Evolutionary conservation across 306 rosid species (phyloP).

Genomic region (Lablab purpureus): DNA sequence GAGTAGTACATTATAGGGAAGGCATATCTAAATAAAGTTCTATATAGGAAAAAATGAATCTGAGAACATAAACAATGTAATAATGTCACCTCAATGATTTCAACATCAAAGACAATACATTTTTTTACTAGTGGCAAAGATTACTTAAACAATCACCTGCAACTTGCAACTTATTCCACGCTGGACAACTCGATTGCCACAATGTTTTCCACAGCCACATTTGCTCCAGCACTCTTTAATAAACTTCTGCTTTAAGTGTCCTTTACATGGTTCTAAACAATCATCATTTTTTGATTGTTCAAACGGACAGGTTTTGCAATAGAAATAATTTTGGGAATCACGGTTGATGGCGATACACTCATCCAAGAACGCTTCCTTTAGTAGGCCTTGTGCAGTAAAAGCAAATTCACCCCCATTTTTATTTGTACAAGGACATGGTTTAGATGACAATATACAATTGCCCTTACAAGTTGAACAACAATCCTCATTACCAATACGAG

Average conservation of each 20-base stretch:
- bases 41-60: constrained; percentile 5
- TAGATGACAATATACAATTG: constrained; percentile 67
- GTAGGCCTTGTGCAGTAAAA: constrained; percentile 67
- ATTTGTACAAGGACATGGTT: constrained; percentile 74
- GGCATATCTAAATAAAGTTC: background rate
- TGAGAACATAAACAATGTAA: constrained; percentile 9
- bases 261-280: constrained; percentile 88
- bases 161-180: constrained; percentile 83
- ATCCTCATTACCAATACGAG: constrained; percentile 67
- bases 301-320: constrained; percentile 80
- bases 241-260: constrained; percentile 79
- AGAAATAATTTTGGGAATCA: constrained; percentile 60
- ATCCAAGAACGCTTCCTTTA: constrained; percentile 77
- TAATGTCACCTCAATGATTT: constrained; percentile 31
- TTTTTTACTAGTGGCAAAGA: constrained; percentile 20
- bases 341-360: constrained; percentile 69
- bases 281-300: constrained; percentile 74
- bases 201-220: constrained; percentile 84
- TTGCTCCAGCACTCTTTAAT: constrained; percentile 95
- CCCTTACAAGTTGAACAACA: constrained; percentile 87
- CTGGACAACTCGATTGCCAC: constrained; percentile 96
- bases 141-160: constrained; percentile 66
- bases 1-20: constrained; percentile 39
- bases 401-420: constrained; percentile 73
- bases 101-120: constrained; percentile 33